Base-by-base conservation (phyloP, 495 filamentous ascomycete genomes). In the Penicillium herquei region DNA sequence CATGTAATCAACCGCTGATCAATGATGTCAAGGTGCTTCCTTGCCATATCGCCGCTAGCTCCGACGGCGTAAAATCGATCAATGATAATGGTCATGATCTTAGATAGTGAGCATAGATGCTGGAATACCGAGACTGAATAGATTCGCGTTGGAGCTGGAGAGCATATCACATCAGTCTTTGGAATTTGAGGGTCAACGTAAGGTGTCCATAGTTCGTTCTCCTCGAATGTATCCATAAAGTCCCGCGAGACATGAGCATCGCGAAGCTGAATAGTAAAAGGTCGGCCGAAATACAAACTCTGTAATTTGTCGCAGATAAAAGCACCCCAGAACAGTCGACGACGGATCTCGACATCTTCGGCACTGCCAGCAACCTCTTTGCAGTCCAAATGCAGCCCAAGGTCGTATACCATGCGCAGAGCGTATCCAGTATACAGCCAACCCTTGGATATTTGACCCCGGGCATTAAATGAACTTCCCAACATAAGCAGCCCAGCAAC, bases 241-340 rank as follows among this genome's bases (percentile, higher is more conserved):
- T 58, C 51, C 12, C 53, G 48, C 0, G 65, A 57, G 10, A 72
- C 66, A 7, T 61, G 55, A 3, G 57, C 44, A 32, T 74, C 69
- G 2, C 34, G 37, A 0, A 61, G 43, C 17, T 56, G 55, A 7
- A 74, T 48, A 11, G 49, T 44, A 11, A 42, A 44, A 1, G 69
- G 71, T 1, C 70, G 57, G 0, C 70, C 71, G 8, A 69, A 60
- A 17, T 75, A 72, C 5, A 77, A 57, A 17, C 53, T 59, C 52
- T 77, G 73, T 6, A 70, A 39, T 39, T 71, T 72, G 31, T 77
- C 73, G 12, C 55, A 54, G 10, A 75, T 61, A 49, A 72, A 73
- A 1, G 72, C 72, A 6, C 69, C 70, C 73, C 73, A 76, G 55
- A 70, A 75, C 0, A 76, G 58, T 4, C 71, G 70, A 12, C 64